Conservation (phyloP, 2,329 filamentous ascomycete species). For the Fonsecaea monophora region DNA sequence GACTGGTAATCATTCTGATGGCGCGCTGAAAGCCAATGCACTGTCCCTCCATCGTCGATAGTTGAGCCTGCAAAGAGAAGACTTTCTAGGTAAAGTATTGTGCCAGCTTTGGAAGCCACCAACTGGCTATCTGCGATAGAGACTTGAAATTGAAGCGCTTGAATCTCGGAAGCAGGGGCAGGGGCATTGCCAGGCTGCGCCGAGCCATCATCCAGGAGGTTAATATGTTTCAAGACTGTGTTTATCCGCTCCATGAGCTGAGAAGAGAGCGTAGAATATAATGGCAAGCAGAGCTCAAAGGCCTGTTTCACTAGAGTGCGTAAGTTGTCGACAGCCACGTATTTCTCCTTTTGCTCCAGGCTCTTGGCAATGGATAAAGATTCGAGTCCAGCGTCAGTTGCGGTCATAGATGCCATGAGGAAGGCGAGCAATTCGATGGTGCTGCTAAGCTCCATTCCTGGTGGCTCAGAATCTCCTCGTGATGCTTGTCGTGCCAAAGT, state of each 20-base stretch:
- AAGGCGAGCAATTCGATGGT: constrained; percentile 34
- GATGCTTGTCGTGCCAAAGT: constrained; percentile 23
- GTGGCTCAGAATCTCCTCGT: constrained; percentile 14
- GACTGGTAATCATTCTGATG: constrained; percentile 83
- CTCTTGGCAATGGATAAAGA: constrained; percentile 22
- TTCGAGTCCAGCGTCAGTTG: constrained; percentile 32
- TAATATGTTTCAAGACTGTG: constrained; percentile 36
- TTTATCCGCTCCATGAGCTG: constrained; percentile 36
- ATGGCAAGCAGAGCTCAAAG: constrained; percentile 28
- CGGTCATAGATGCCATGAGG: constrained; percentile 31
- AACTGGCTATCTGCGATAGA: constrained; percentile 70
- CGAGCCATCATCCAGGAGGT: constrained; percentile 22
- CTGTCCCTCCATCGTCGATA: constrained; percentile 78
- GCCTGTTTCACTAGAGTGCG: constrained; percentile 26
- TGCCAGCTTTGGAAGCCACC: constrained; percentile 76
- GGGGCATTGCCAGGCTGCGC: constrained; percentile 19
- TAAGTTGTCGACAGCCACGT: constrained; percentile 9
- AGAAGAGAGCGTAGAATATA: constrained; percentile 34
- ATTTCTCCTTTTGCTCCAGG: background rate
- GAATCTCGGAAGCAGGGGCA: constrained; percentile 33
- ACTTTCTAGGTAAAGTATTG: constrained; percentile 86
- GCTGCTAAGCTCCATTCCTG: constrained; percentile 14
- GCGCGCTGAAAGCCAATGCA: constrained; percentile 81
- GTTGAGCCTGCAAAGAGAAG: constrained; percentile 80
- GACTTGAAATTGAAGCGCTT: constrained; percentile 60